phyloP scores from a whole-genome alignment of 495 filamentous ascomycete genomes.

The Penicillium canariense region DNA sequence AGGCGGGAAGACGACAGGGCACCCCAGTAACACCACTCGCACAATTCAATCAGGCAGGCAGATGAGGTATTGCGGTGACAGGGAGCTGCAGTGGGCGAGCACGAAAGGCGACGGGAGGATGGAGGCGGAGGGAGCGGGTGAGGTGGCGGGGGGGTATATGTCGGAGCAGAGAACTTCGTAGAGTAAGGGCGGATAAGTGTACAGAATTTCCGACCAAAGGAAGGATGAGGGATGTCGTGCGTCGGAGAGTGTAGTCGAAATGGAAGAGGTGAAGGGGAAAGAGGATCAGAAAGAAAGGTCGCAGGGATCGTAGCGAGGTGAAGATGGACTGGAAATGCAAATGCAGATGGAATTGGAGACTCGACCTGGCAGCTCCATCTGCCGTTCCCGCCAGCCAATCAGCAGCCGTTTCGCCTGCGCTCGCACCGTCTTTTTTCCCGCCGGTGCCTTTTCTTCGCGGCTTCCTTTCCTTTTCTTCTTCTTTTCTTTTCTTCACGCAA shows the following conservation, averaged over 20 bases:
- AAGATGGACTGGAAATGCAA: constrained; percentile 9
- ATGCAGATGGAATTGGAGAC: constrained; percentile 26
- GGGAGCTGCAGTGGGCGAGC: background rate
- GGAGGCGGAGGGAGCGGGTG: constrained; percentile 1
- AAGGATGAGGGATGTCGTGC: background rate
- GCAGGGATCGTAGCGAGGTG: constrained; percentile 9
- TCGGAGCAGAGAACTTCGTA: background rate
- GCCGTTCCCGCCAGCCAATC: constrained; percentile 25
- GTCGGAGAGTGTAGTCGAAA: background rate
- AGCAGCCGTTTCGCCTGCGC: constrained; percentile 21
- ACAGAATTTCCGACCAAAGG: background rate
- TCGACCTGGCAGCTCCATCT: constrained; percentile 26
- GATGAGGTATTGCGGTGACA: constrained; percentile 9
- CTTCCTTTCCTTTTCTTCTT: constrained; percentile 21
- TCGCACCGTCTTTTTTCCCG: constrained; percentile 39
- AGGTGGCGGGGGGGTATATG: background rate
- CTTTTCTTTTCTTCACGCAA: constrained; percentile 53
- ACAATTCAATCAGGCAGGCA: background rate
- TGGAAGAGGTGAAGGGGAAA: background rate
- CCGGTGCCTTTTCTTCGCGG: constrained; percentile 14
- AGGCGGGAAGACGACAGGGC: constrained; percentile 22
- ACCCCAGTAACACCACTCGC: constrained; percentile 16
- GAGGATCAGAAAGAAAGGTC: background rate
- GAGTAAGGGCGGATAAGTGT: background rate
- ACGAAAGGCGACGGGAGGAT: background rate